phyloP scores from a whole-genome alignment of 805 yeast species.

The Saccharomycopsis vini region DNA sequence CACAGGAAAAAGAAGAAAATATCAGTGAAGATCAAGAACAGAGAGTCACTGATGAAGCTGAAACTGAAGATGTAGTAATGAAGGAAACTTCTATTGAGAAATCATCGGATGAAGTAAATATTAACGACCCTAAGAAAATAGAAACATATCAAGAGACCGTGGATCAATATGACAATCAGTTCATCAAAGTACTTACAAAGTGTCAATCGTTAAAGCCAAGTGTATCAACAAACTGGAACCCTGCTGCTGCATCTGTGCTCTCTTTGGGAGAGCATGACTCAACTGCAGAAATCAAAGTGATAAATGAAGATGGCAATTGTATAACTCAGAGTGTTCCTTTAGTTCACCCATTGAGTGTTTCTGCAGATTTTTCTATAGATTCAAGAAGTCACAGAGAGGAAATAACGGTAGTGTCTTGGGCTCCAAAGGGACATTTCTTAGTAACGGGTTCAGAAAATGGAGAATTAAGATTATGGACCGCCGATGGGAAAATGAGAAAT shows the following conservation, averaged over 20 bases:
- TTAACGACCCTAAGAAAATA: not conserved
- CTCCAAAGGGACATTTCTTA: conserved; percentile 52
- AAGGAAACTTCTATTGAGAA: not conserved
- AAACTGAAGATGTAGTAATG: not conserved
- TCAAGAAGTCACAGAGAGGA: conserved; percentile 11
- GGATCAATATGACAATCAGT: no score
- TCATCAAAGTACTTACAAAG: conserved; percentile 30
- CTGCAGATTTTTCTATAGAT: conserved; percentile 13
- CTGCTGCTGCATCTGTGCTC: conserved; percentile 33
- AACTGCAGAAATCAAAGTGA: conserved; percentile 36
- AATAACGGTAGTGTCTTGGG: conserved; percentile 45
- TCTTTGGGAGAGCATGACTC: conserved; percentile 49
- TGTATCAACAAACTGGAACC: conserved; percentile 49
- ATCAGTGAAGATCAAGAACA: not conserved
- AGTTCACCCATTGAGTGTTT: conserved; percentile 29
- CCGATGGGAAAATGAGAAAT: conserved; percentile 56
- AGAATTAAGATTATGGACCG: conserved; percentile 70
- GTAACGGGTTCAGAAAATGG: conserved; percentile 64
- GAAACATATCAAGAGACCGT: conserved; percentile 8
- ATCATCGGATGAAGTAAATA: not conserved
- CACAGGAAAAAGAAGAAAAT: conserved; percentile 6
- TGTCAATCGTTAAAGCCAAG: conserved; percentile 34
- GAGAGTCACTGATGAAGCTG: not conserved
- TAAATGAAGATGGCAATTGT: conserved; percentile 24
- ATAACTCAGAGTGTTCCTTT: conserved; percentile 21